Percentiles rank a stretch among this genome's conserved stretches.
Conservation (phyloP, 2,329 filamentous ascomycete species). For the Neopestalotiopsis clavispora region DNA sequence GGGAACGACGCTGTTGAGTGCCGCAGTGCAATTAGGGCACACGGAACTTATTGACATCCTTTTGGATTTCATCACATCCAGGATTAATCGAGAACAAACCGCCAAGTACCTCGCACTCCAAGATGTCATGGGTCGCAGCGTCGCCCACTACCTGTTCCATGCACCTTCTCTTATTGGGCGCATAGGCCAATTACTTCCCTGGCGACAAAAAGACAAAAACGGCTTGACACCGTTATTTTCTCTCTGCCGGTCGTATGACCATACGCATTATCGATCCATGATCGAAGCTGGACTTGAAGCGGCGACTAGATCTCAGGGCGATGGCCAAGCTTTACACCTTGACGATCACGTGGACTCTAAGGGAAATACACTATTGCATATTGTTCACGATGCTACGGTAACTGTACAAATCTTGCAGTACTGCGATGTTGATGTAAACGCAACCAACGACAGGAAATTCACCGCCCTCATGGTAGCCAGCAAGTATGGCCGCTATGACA, state of each 20-base stretch:
- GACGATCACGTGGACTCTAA: slow-evolving; percentile 93
- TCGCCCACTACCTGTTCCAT: slow-evolving; percentile 96
- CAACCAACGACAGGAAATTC: slow-evolving; percentile 91
- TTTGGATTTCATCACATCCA: slow-evolving; percentile 70
- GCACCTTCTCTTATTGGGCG: slow-evolving; percentile 78
- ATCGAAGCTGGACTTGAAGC: slow-evolving; percentile 79
- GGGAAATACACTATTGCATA: slow-evolving; percentile 94
- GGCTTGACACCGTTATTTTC: slow-evolving; percentile 98
- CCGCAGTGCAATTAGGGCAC: slow-evolving; percentile 86
- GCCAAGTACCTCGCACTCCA: slow-evolving; percentile 73
- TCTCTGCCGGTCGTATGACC: slow-evolving; percentile 92
- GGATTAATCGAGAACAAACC: slow-evolving; percentile 60
- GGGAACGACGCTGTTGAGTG: slow-evolving; percentile 85
- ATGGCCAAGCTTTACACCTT: slow-evolving; percentile 80
- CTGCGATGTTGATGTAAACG: slow-evolving; percentile 95
- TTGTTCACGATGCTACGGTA: slow-evolving; percentile 84
- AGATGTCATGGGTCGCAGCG: slow-evolving; percentile 84
- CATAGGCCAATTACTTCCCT: slow-evolving; percentile 81
- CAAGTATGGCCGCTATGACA: slow-evolving; percentile 95
- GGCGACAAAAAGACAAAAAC: slow-evolving; percentile 92
- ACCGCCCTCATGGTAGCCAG: slow-evolving; percentile 97
- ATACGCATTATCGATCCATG: slow-evolving; percentile 85
- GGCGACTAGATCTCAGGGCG: slow-evolving; percentile 75
- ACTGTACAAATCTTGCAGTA: slow-evolving; percentile 76
- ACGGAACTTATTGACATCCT: slow-evolving; percentile 75